Base-by-base conservation (phyloP, 345 rosid genomes). In the Camelina laxa region DNA sequence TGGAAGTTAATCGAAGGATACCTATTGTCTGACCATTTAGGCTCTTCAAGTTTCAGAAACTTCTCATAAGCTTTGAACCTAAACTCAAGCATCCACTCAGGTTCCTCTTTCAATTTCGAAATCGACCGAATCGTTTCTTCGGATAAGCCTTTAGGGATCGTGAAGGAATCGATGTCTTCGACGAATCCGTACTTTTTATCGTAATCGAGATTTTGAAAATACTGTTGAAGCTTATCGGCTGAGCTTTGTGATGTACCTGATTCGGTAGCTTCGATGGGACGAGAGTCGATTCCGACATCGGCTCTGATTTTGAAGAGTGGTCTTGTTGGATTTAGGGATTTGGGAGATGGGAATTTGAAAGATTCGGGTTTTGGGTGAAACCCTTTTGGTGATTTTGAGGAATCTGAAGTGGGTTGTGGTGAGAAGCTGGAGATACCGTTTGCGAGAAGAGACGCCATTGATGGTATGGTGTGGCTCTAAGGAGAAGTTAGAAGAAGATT, bases 31-130 rank as follows among this genome's bases (percentile, higher is more conserved):
- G 99, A 95, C 97, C 99, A 95, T 4, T 77, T 77, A 35, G 99
- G 99, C 44, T 90, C 96, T 68, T 80, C 82, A 77, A 95, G 35
- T 20, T 76, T 84, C 80, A 90, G 21, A 73, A 92, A 92, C 74
- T 82, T 92, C 24, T 84, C 96, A 51, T 84, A 92, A 56, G 99
- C 97, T 66, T 80, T 83, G 59, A 89, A 72, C 51, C 99, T 85
- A 61, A 87, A 84, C 42, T 87, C 86, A 55, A 94, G 88, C 98
- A 91, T 91, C 97, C 98, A 94, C 41, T 77, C 89, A 12, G 98
- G 95, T 76, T 92, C 99, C 6, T 83, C 91, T 69, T 95, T 95
- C 59, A 89, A 67, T 9, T 79, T 72, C 20, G 97, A 91, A 15
- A 95, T 90, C 47, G 72, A 24, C 15, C 90, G 82, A 44, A 91